Base-by-base conservation (phyloP, 441 rosid species). In the Pelargonium myrrhifolium region DNA sequence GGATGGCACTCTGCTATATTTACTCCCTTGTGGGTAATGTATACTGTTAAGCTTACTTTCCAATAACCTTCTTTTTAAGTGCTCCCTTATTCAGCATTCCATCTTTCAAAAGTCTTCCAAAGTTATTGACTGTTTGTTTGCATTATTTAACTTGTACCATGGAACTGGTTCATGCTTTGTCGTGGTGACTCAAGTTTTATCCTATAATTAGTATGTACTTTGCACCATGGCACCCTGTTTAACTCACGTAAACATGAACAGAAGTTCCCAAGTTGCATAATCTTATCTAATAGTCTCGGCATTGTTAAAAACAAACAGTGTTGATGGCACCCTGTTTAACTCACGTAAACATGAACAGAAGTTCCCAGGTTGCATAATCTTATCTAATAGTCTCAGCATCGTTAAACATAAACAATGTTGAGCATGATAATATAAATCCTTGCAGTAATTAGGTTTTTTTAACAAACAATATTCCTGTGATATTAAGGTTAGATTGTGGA, bases 31-130 rank as follows among this genome's bases (percentile, higher is more conserved):
- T 55, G 60, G 60, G 60, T 20, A 55, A 20, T 55, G 26, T 17
- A 55, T 20, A 55, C 20, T 18, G 60, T 2, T 22, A 24, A 55
- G 60, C 26, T 55, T 55, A 55, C 28, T 55, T 55, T 55, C 5
- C 60, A 55, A 55, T 55, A 55, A 55, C 60, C 60, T 18, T 55
- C 59, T 53, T 55, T 55, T 55, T 55, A 55, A 55, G 60, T 55
- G 60, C 60, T 55, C 26, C 60, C 60, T 55, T 55, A 55, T 55
- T 55, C 60, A 55, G 60, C 60, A 55, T 18, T 55, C 60, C 60
- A 55, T 55, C 20, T 55, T 15, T 22, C 60, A 55, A 53, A 53
- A 17, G 59, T 53, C 59, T 53, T 18, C 20, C 59, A 53, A 55
- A 55, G 26, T 55, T 20, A 18, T 55, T 55, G 60, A 55, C 60